Conservation (phyloP, 805 yeast species). For the Ogataea allantospora region DNA sequence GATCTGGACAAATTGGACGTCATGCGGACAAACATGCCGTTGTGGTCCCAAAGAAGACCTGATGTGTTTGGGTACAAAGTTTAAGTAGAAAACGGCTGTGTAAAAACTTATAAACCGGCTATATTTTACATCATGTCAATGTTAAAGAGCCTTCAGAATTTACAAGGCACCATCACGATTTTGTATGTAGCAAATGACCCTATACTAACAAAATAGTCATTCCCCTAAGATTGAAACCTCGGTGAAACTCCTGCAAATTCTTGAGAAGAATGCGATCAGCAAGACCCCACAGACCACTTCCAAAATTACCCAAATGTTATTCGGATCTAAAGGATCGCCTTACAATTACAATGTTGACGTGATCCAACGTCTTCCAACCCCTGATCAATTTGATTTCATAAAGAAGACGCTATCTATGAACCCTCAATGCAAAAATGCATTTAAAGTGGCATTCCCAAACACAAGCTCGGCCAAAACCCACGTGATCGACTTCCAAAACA, state of each 20-base stretch:
- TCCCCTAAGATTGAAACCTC: conserved; percentile 27
- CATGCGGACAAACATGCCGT: conserved; percentile 71
- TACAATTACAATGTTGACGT: conserved; percentile 29
- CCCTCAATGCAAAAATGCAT: conserved; percentile 30
- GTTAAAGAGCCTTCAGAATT: conserved; percentile 44
- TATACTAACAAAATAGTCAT: conserved; percentile 20
- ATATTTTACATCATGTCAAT: conserved; percentile 52
- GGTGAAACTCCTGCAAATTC: conserved; percentile 4
- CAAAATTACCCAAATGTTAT: conserved; percentile 7
- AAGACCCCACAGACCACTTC: conserved; percentile 7
- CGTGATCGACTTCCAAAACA: conserved; percentile 24
- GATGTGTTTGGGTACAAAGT: conserved; percentile 52
- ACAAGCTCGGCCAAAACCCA: conserved; percentile 16
- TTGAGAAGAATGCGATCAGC: conserved; percentile 6
- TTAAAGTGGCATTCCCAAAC: conserved; percentile 31
- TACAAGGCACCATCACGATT: conserved; percentile 46
- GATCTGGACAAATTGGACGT: conserved; percentile 48
- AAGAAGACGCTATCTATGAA: conserved; percentile 26
- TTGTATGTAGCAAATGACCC: conserved; percentile 30
- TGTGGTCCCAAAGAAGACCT: conserved; percentile 68
- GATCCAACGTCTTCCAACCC: conserved; percentile 26
- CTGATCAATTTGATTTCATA: conserved; percentile 33
- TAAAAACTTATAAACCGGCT: too few relatives aligned
- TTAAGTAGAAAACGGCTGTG: conserved; percentile 13
- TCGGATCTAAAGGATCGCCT: conserved; percentile 18